Evolutionary conservation across 2,329 filamentous ascomycete species (phyloP), one percentile per base, ranked within the genome.

Genomic region (Ascosphaera apis): DNA sequence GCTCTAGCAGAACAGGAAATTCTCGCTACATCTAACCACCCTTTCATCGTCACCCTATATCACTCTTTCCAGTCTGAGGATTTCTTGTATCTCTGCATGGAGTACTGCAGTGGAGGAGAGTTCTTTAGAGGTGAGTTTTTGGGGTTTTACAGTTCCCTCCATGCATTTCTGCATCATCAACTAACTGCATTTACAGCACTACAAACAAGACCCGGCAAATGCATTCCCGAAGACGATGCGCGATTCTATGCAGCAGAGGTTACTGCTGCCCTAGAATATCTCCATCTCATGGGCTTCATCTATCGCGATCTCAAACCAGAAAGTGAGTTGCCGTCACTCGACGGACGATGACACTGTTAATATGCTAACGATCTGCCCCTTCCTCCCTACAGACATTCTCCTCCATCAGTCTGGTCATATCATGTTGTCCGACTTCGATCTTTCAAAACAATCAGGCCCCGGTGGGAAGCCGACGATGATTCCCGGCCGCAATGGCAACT

Each of bases 61-160:
- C 88, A 98, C 59, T 95, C 86, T 0, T 98, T 98, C 66, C 88
- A 98, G 56, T 98, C 88, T 1, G 88, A 98, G 54, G 88, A 98
- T 45, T 84, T 95, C 57, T 67, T 98, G 31, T 98, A 98, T 53
- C 67, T 98, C n/a, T 98, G 88, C 55, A 98, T 98, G 88, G 88
- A 98, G 57, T 98, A 98, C 54, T 98, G 88, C 65, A 95, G 84
- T 48, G 88, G 88, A 44, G 88, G 88, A 41, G 88, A 98, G 57
- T 98, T 98, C 62, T 98, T 98, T 65, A 68, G 88, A 54, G 62
- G 61, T 65, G 48, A 37, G 53, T 45, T 21, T 28, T 21, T 37
- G 18, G 9, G 7, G n/a, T n/a, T 15, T 28, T 31, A 17, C 19
- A 21, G 19, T 9, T 21, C 19, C 19, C n/a, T n/a, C 4, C 19